Conservation (phyloP, 257 asterid genomes). For the Salvia hispanica region DNA sequence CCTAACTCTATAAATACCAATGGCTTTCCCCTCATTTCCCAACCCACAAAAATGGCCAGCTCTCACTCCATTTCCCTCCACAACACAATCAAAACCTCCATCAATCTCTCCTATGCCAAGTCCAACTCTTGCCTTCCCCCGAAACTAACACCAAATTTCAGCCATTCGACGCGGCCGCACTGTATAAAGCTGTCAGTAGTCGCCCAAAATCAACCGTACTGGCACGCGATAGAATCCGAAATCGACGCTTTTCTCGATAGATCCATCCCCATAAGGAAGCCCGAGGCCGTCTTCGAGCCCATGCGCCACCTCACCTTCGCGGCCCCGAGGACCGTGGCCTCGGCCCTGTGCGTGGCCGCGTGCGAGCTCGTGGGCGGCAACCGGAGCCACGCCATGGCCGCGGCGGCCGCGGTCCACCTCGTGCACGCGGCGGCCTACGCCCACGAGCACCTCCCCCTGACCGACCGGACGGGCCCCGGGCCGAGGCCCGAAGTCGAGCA, state of each 20-base stretch:
- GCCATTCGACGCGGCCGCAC: not conserved
- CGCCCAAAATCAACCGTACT: conserved; percentile 35
- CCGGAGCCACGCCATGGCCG: conserved; percentile 53
- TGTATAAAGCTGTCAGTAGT: conserved; percentile 18
- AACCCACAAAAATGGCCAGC: no score
- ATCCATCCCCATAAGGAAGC: conserved; percentile 52
- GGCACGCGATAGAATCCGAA: conserved; percentile 59
- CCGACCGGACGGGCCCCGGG: conserved; percentile 33
- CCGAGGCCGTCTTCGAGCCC: conserved; percentile 68
- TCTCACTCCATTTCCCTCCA: not conserved
- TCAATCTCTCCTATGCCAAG: conserved; percentile 28
- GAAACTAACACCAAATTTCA: conserved; percentile 12
- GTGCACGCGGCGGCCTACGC: conserved; percentile 58
- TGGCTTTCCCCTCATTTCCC: not conserved
- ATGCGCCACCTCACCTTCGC: conserved; percentile 68
- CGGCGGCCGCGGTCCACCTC: conserved; percentile 71
- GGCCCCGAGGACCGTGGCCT: conserved; percentile 59
- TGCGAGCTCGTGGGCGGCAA: conserved; percentile 74
- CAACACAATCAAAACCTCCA: conserved; percentile 27
- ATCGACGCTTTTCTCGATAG: conserved; percentile 49
- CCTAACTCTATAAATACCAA: not conserved
- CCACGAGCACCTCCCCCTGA: conserved; percentile 55
- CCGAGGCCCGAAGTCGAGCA: conserved; percentile 31
- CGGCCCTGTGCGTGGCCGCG: conserved; percentile 74
- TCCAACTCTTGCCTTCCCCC: conserved; percentile 18